These are phyloP conservation scores for Botrytis tulipae DNA, from an alignment of 2,329 filamentous ascomycete species.

Conservation along the genomic window DNA sequence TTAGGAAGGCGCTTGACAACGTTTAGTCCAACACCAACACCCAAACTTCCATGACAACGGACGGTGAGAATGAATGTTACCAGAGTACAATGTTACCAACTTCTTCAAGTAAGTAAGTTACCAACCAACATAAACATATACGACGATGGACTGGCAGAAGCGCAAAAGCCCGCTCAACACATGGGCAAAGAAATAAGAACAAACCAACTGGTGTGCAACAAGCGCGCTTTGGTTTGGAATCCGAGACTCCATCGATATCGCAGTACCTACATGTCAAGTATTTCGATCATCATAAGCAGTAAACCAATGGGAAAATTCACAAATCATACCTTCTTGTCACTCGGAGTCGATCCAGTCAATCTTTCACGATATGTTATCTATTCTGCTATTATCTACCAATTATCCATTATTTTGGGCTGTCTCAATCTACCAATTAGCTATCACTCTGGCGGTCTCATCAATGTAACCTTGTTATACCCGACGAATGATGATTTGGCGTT, in stretches of 20 bases:
- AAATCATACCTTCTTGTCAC: not conserved
- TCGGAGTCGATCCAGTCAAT: not conserved
- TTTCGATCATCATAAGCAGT: not conserved
- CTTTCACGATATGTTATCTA: not conserved
- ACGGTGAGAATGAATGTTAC: not conserved
- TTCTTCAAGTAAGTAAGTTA: not conserved
- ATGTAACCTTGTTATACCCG: conserved; percentile 27
- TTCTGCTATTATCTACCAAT: not conserved
- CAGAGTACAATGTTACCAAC: conserved; percentile 6
- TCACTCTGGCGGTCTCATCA: not conserved
- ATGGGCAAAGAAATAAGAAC: not conserved
- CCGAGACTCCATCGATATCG: not conserved
- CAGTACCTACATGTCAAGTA: not conserved
- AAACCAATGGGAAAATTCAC: conserved; percentile 6
- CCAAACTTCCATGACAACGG: not conserved
- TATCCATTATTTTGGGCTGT: not conserved
- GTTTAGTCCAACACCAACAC: not conserved
- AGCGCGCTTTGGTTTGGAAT: conserved; percentile 26
- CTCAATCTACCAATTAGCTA: not conserved
- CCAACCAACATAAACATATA: conserved; percentile 8
- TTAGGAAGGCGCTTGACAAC: conserved; percentile 6
- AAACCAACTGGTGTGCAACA: conserved; percentile 25
- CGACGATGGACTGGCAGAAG: conserved; percentile 20
- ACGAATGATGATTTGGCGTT: conserved; percentile 35
- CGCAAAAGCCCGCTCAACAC: conserved; percentile 22